A percentile compares a stretch with the other conserved stretches of the same genome.
These are phyloP conservation scores for Arctium minus DNA, from an alignment of 129 eudicot genomes.

Conservation along the genomic window DNA sequence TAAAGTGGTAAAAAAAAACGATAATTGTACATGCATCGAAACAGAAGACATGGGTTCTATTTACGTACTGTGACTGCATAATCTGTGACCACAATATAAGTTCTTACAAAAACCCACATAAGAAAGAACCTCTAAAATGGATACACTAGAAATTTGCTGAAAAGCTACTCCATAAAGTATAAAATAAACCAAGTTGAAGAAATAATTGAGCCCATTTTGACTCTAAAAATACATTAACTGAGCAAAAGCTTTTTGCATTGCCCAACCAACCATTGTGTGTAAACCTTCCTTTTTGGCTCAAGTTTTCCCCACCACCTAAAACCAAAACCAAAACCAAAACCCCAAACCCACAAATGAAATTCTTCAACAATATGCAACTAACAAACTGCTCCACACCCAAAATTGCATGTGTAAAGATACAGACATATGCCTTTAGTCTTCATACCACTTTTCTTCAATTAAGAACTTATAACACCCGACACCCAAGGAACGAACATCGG, in stretches of 20 bases:
- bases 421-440: not conserved
- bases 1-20: too few relatives aligned
- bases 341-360: not conserved
- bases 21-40: not conserved
- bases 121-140: not conserved
- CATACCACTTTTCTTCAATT: not conserved
- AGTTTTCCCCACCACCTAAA: not conserved
- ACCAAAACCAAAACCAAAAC: not conserved
- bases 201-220: not conserved
- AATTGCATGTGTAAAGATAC: slow-evolving; percentile 5
- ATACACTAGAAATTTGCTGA: not conserved
- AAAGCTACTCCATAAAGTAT: not conserved
- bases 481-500: slow-evolving; percentile 79
- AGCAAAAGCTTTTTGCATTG: slow-evolving; percentile 11
- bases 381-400: not conserved
- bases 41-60: not conserved
- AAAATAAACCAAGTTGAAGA: not conserved
- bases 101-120: not conserved
- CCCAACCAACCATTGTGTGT: slow-evolving; percentile 1
- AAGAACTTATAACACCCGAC: slow-evolving; percentile 49
- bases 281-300: not conserved
- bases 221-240: not conserved
- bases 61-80: too few relatives aligned
- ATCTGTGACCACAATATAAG: not conserved
- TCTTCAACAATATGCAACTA: not conserved